These are phyloP conservation scores for Aspergillus eucalypticola DNA, from an alignment of 2,329 filamentous ascomycete species.

Conservation along the genomic window DNA sequence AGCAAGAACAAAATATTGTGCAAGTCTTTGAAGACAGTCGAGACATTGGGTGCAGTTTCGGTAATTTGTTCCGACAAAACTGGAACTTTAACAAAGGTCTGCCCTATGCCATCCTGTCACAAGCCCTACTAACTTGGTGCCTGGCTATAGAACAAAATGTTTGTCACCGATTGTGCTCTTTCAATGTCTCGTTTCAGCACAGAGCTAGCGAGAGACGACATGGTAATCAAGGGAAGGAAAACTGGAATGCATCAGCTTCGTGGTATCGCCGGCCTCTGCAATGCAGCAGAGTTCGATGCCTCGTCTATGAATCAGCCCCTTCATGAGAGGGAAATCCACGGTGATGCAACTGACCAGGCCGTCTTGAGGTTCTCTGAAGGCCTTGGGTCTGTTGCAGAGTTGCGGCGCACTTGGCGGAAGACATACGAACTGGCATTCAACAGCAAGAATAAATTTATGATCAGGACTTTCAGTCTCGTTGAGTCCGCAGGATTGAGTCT, in stretches of 20 bases:
- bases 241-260: slow-evolving; percentile 57
- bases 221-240: slow-evolving; percentile 14
- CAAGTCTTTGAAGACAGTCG: slow-evolving; percentile 77
- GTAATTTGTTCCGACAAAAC: slow-evolving; percentile 79
- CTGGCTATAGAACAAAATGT: slow-evolving; percentile 64
- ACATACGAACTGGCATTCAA: slow-evolving; percentile 73
- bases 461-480: slow-evolving; percentile 57
- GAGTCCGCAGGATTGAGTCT: slow-evolving; percentile 10
- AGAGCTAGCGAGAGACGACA: slow-evolving; percentile 54
- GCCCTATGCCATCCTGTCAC: not conserved
- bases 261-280: slow-evolving; percentile 67
- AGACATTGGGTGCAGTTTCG: slow-evolving; percentile 71
- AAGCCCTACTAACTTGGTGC: slow-evolving; percentile 2
- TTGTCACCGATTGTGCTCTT: slow-evolving; percentile 64
- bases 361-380: slow-evolving; percentile 70
- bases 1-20: slow-evolving; percentile 73
- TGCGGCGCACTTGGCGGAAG: slow-evolving; percentile 64
- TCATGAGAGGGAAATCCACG: slow-evolving; percentile 64
- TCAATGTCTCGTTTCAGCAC: slow-evolving; percentile 43
- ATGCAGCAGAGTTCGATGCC: slow-evolving; percentile 73
- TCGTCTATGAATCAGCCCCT: slow-evolving; percentile 61
- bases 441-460: slow-evolving; percentile 82
- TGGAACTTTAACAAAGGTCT: slow-evolving; percentile 44
- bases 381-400: slow-evolving; percentile 60
- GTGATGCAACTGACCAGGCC: slow-evolving; percentile 75